phyloP scores from a whole-genome alignment of 805 yeast genomes.

The Kluyveromyces lactis region DNA sequence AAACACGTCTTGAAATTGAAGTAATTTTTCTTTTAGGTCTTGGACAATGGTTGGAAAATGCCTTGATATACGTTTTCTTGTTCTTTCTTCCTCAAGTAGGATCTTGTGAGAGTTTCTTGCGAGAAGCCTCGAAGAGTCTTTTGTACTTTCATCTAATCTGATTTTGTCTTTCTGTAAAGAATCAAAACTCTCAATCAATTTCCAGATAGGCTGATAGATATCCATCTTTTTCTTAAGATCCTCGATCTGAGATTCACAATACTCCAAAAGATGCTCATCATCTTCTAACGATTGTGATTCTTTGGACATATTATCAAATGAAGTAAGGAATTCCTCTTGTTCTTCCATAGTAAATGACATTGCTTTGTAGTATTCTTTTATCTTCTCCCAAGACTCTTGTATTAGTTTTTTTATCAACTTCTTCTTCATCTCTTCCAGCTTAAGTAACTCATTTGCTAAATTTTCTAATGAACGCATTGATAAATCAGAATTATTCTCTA shows the following conservation, averaged over 20 bases:
- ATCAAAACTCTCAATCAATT: slow-evolving; percentile 46
- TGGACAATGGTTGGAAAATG: slow-evolving; percentile 57
- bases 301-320: slow-evolving; percentile 10
- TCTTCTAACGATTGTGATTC: slow-evolving; percentile 26
- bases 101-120: slow-evolving; percentile 73
- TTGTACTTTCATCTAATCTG: slow-evolving; percentile 58
- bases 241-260: slow-evolving; percentile 56
- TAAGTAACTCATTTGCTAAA: slow-evolving; percentile 46
- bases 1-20: slow-evolving; percentile 38
- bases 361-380: slow-evolving; percentile 53
- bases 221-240: slow-evolving; percentile 42
- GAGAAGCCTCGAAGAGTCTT: slow-evolving; percentile 71
- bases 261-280: slow-evolving; percentile 52
- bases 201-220: slow-evolving; percentile 46
- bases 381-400: slow-evolving; percentile 47
- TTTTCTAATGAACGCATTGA: slow-evolving; percentile 40
- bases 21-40: slow-evolving; percentile 40
- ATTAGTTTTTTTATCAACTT: slow-evolving; percentile 63
- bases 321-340: slow-evolving; percentile 38
- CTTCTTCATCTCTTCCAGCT: slow-evolving; percentile 52
- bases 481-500: slow-evolving; percentile 35
- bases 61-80: slow-evolving; percentile 58
- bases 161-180: slow-evolving; percentile 51
- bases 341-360: slow-evolving; percentile 51
- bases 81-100: slow-evolving; percentile 69